Percentiles rank a stretch among this genome's conserved stretches.
Conservation (phyloP, 1,284 basidiomycete genomes). For the Farysia itapuensis region DNA sequence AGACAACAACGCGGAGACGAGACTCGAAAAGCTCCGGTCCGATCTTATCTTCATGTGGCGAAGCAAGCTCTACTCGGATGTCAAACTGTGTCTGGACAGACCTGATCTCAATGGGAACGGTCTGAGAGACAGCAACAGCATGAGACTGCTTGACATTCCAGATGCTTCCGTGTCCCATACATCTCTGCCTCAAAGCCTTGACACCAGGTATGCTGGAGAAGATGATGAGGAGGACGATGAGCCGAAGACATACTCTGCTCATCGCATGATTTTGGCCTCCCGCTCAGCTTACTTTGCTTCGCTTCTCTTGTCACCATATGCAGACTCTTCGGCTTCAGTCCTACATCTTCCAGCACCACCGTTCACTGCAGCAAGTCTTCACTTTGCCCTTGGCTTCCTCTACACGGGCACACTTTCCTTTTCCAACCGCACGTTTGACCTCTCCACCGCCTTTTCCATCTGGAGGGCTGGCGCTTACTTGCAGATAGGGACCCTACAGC, state of each 20-base stretch:
- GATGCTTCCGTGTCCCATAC: constrained; percentile 41
- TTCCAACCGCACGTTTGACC: constrained; percentile 87
- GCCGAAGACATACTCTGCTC: constrained; percentile 71
- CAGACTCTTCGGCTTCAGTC: constrained; percentile 28
- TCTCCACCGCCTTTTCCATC: constrained; percentile 86
- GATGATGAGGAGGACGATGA: constrained; percentile 40
- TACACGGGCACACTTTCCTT: constrained; percentile 93
- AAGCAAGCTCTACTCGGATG: constrained; percentile 51
- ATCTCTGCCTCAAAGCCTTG: constrained; percentile 33
- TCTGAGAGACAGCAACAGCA: constrained; percentile 1
- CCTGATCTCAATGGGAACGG: too few species aligned
- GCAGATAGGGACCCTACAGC: constrained; percentile 64
- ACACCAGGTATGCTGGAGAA: constrained; percentile 19
- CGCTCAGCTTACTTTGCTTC: constrained; percentile 83
- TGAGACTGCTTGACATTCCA: constrained; percentile 26
- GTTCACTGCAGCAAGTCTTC: constrained; percentile 88
- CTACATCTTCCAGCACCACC: constrained; percentile 67
- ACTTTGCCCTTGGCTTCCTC: constrained; percentile 90
- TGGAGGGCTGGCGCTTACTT: constrained; percentile 82
- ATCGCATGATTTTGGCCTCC: constrained; percentile 87
- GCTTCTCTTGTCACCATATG: constrained; percentile 71
- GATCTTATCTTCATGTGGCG: constrained; percentile 56
- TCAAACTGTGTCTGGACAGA: constrained; percentile 44
- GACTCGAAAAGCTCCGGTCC: constrained; percentile 77
- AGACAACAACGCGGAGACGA: constrained; percentile 68